Base-by-base conservation (phyloP, 1,284 basidiomycete genomes). In the Tremellales sp. region DNA sequence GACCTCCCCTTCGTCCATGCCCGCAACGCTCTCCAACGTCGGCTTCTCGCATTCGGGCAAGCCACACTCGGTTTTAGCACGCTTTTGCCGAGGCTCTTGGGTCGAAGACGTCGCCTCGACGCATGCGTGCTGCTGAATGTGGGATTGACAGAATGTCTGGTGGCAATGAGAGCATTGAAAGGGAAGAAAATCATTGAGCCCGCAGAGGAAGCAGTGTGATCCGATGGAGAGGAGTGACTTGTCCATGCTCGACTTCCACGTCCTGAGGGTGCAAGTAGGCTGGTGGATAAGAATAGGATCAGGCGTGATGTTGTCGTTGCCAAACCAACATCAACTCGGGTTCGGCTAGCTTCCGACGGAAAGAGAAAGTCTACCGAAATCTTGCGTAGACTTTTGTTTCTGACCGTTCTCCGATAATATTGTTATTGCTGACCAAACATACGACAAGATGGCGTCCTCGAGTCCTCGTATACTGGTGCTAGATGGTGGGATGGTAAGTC, bases 401-500 rank as follows among this genome's bases (percentile, higher is more conserved):
- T 21, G 16, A 36, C 34, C n/a, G 34, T 16, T 16, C 10, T 16
- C 16, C 10, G 29, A 31, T 31, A 31, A 10, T 31, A 31, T 31
- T 31, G 10, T 31, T 10, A 31, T 10, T 16, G 10, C 29, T 31
- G 10, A 10, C 16, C 14, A 19, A 19, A 19, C 34, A 36, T 10
- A 9, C 10, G 18, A 9, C 37, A 22, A 19, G 14, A 44, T 35
- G 42, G 16, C 43, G 10, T 25, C 14, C 14, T 10, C 10, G 22
- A 8, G 16, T 7, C 18, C 36, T 33, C 47, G 51, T 14, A 56
- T 75, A 27, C 68, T 76, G 7, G 48, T 82, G n/a, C 63, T 82
- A n/a, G 80, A 82, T 53, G 81, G 80, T 6, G 80, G 80, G 16
- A 71, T 82, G 71, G 81, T 78, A 58, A 59, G 77, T 69, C 10